phyloP scores from a whole-genome alignment of 345 rosid species.

The Boechera retrofracta region DNA sequence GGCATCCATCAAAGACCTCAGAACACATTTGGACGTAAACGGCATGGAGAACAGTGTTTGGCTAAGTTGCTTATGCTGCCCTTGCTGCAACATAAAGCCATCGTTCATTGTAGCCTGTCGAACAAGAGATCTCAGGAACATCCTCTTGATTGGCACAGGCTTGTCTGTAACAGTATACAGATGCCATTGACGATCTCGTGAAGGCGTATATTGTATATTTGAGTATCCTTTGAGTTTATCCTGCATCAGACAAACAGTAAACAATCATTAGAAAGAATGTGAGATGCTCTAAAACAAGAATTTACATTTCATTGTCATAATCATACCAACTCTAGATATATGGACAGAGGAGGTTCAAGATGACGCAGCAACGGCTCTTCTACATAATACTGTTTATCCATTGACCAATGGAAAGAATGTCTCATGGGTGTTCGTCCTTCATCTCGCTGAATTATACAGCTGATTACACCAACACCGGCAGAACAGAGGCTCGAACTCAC shows the following conservation, averaged over 20 bases:
- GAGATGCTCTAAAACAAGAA: constrained; percentile 15
- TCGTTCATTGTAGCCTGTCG: constrained; percentile 81
- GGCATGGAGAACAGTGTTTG: constrained; percentile 57
- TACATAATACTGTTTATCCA: constrained; percentile 73
- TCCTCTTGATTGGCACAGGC: constrained; percentile 76
- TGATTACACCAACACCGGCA: constrained; percentile 92
- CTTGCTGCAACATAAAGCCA: constrained; percentile 66
- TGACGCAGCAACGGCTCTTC: constrained; percentile 97
- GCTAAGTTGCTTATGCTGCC: constrained; percentile 55
- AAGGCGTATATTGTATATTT: constrained; percentile 73
- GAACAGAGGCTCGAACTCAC: constrained; percentile 70
- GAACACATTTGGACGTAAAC: constrained; percentile 79
- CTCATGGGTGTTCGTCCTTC: constrained; percentile 99
- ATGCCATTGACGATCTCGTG: constrained; percentile 97
- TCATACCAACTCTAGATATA: constrained; percentile 91
- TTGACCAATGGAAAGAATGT: constrained; percentile 95
- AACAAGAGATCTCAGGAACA: constrained; percentile 96
- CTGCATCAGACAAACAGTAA: constrained; percentile 51
- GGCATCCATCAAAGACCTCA: constrained; percentile 86
- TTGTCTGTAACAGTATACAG: constrained; percentile 86
- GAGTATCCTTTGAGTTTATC: constrained; percentile 93
- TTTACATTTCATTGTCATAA: constrained; percentile 12
- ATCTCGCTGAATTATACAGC: constrained; percentile 98
- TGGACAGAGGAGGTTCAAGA: constrained; percentile 97
- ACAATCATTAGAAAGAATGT: not conserved